phyloP scores from a whole-genome alignment of 805 yeast genomes.

The Yarrowia deformans region DNA sequence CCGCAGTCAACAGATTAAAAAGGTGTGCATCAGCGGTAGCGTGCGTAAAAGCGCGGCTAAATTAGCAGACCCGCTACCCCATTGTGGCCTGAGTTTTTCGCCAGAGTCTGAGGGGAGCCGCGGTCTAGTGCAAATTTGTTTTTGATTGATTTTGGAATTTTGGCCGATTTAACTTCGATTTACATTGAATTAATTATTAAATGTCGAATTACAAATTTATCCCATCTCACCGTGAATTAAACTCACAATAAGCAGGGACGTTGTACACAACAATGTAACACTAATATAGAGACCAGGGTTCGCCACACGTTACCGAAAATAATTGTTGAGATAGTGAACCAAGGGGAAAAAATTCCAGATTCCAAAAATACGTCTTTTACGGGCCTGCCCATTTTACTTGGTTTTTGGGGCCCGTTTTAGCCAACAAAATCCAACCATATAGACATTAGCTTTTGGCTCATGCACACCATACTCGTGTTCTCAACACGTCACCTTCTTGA shows the following conservation, averaged over 20 bases:
- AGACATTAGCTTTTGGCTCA: not conserved
- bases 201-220: not conserved
- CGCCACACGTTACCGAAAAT: not conserved
- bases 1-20: no score
- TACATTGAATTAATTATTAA: not conserved
- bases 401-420: no score
- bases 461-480: conserved; percentile 20
- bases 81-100: no score
- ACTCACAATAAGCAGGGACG: conserved; percentile 15
- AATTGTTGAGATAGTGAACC: not conserved
- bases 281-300: not conserved
- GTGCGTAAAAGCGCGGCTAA: no score
- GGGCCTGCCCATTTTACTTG: not conserved
- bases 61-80: no score
- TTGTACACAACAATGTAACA: conserved; percentile 4
- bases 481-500: conserved; percentile 24
- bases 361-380: not conserved
- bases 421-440: no score
- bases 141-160: no score
- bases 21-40: no score
- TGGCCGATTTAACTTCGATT: no score
- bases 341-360: not conserved
- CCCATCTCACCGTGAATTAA: not conserved
- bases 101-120: no score
- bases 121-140: no score